Evolutionary conservation across 257 asterid species (phyloP), one percentile per base, ranked within the genome.

Genomic region (Lycium ferocissimum): DNA sequence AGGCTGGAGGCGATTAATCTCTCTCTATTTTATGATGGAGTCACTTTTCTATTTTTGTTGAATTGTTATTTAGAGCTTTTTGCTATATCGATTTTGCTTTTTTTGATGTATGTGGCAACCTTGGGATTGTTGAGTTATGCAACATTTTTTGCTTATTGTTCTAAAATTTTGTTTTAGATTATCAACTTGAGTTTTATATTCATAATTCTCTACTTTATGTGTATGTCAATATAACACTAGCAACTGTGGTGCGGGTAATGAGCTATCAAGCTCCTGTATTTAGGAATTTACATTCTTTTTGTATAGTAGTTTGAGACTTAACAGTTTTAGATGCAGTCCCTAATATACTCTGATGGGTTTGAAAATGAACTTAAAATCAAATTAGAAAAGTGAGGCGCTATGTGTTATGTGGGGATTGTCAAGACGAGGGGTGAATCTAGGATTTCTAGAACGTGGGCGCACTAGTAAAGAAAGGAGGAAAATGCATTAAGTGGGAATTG

Each of bases 1-100:
- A 93, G 89, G 93, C 94, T 14, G 96, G 91, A 9, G 93, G 88
- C 7, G 95, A 87, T 86, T 92, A 67, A 88, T 18, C 5, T 26
- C 33, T 26, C 38, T 10, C 7, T 73, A 18, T 11, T 4, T 65
- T 26, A 10, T 65, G 72, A 7, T 51, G 0, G 13, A 18, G 0
- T 76, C 45, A 26, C 10, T 14, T 49, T 75, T 73, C 0, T 49
- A 5, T 12, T 73, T 47, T 47, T 11, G 80, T 47, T 14, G 20
- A 47, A 45, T 12, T 40, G 38, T 73, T 10, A 47, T 73, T 76
- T 26, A 51, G 63, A 72, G 57, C 1, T 9, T 43, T 49, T 72
- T 71, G 57, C 80, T 72, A 72, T 26, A 76, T 76, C 47, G 82
- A 76, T 76, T 51, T 76, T 51, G 7, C 9, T 14, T 76, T 14